These are phyloP conservation scores for Rhodofomes roseus DNA, from an alignment of 1,284 basidiomycete species.

Conservation along the genomic window DNA sequence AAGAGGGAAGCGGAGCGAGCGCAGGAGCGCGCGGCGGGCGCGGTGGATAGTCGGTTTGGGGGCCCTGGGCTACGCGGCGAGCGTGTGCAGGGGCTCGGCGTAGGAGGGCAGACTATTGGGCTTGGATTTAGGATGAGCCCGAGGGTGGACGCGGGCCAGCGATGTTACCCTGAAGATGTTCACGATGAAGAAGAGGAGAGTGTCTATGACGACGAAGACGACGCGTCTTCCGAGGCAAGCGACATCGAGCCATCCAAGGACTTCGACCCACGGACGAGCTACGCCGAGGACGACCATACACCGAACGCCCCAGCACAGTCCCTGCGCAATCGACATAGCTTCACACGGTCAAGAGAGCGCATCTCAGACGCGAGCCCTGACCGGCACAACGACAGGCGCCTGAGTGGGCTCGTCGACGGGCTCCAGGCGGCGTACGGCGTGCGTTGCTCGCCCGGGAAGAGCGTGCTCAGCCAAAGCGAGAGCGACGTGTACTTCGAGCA, in stretches of 20 bases:
- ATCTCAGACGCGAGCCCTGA: constrained; percentile 20
- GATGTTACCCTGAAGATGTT: background rate
- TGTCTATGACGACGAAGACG: constrained; percentile 18
- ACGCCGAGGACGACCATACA: background rate
- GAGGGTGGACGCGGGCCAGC: background rate
- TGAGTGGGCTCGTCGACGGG: constrained; percentile 39
- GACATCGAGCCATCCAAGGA: background rate
- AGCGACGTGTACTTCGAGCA: constrained; percentile 29
- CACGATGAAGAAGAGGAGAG: constrained; percentile 13
- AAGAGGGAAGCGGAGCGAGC: background rate
- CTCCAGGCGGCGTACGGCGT: constrained; percentile 25
- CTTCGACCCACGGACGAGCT: background rate
- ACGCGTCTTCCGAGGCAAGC: background rate
- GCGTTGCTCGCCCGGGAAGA: background rate
- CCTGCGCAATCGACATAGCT: background rate
- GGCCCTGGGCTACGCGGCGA: too few relatives aligned
- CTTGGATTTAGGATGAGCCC: constrained; percentile 3
- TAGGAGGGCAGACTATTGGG: background rate
- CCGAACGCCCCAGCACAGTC: background rate
- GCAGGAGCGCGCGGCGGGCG: too few relatives aligned
- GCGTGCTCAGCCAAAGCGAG: constrained; percentile 12
- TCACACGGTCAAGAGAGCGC: constrained; percentile 3
- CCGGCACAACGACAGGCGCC: constrained; percentile 38
- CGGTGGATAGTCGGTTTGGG: too few relatives aligned
- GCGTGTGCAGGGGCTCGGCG: background rate